Conservation (phyloP, 1,284 basidiomycete species). For the Irpex lacteus region DNA sequence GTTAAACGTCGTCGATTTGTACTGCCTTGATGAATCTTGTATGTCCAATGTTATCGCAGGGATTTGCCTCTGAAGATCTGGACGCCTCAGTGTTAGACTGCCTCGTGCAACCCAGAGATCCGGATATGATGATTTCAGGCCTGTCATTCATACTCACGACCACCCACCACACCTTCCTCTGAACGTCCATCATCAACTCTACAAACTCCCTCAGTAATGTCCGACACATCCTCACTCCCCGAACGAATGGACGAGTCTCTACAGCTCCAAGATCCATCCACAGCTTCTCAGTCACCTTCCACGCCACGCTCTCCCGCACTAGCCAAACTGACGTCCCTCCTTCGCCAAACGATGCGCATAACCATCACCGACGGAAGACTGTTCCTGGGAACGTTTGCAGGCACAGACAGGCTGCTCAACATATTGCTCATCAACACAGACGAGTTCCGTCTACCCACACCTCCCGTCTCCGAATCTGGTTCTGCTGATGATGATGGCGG, state of each 20-base stretch:
- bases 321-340: constrained; percentile 41
- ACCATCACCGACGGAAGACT: constrained; percentile 66
- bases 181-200: not conserved
- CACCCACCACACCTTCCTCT: not conserved
- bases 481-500: not conserved
- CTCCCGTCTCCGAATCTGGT: not conserved
- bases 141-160: not conserved
- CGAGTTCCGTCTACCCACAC: constrained; percentile 54
- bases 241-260: constrained; percentile 6
- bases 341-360: constrained; percentile 60
- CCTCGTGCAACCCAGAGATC: no score
- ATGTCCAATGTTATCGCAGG: not conserved
- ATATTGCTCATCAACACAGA: constrained; percentile 75
- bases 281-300: not conserved
- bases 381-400: constrained; percentile 76
- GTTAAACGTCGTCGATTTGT: constrained; percentile 4
- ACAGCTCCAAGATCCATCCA: not conserved
- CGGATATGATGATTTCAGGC: no score
- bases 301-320: constrained; percentile 15
- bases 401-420: constrained; percentile 78
- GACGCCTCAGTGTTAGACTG: no score
- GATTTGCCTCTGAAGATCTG: not conserved
- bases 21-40: not conserved
- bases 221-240: constrained; percentile 6
- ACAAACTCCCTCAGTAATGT: not conserved